Evolutionary conservation across 495 filamentous ascomycete genomes (phyloP).

Genomic region (Daldinia childiae): DNA sequence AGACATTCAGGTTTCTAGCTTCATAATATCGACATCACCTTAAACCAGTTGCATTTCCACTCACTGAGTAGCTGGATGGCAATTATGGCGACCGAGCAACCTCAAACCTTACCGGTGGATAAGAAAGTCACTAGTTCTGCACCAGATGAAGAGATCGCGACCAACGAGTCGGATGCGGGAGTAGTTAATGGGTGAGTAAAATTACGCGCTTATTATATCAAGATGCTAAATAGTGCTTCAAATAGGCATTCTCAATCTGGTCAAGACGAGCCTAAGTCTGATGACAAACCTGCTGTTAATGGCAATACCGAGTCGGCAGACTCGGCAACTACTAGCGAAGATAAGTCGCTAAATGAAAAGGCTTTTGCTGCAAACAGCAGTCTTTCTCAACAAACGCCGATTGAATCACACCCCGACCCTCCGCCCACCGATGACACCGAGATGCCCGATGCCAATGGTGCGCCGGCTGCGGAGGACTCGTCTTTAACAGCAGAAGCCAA

Average conservation of each 20-base stretch:
- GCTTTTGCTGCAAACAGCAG: constrained; percentile 31
- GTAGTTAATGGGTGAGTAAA: constrained; percentile 39
- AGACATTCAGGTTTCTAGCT: neutral
- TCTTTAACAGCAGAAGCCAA: constrained; percentile 12
- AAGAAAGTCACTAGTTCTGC: constrained; percentile 23
- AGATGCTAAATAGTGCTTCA: constrained; percentile 14
- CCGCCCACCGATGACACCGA: constrained; percentile 37
- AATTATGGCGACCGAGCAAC: constrained; percentile 46
- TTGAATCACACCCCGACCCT: constrained; percentile 22
- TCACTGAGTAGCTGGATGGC: constrained; percentile 29
- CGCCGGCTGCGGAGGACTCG: constrained; percentile 15
- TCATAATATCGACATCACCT: neutral
- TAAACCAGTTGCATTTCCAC: constrained; percentile 2
- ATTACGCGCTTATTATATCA: constrained; percentile 34
- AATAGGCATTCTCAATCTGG: constrained; percentile 40
- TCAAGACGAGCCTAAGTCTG: constrained; percentile 40
- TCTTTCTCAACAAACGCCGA: constrained; percentile 26
- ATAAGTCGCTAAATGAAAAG: constrained; percentile 31
- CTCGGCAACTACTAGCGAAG: constrained; percentile 17
- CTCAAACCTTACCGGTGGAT: constrained; percentile 32
- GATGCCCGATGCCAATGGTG: constrained; percentile 46
- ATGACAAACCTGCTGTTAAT: constrained; percentile 39
- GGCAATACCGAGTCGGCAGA: constrained; percentile 33
- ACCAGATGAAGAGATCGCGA: constrained; percentile 25
- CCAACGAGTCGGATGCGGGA: constrained; percentile 25